Evolutionary conservation across 2,329 filamentous ascomycete species (phyloP).

Genomic region (Diaporthe ampelina): DNA sequence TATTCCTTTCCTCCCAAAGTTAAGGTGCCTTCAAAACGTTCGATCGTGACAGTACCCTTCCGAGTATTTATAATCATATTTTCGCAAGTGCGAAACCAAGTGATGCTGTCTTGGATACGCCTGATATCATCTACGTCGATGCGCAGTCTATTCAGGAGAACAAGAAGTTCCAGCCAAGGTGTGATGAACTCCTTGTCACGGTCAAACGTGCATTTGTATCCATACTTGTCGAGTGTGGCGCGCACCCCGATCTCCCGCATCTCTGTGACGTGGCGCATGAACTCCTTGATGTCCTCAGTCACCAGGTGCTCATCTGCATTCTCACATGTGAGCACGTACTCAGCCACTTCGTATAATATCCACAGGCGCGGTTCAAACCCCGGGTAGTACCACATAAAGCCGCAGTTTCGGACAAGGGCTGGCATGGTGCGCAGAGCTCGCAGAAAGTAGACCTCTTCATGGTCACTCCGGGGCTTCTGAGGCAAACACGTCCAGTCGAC

Average conservation of each 20-base stretch:
- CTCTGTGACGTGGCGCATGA: not conserved
- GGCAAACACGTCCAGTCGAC: not conserved
- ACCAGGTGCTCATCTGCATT: not conserved
- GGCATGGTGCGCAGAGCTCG: not conserved
- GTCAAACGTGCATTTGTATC: not conserved
- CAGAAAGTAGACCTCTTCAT: not conserved
- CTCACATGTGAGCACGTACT: not conserved
- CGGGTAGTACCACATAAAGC: slow-evolving; percentile 13
- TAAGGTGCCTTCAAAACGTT: not conserved
- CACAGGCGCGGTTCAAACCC: not conserved
- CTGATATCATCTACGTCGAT: not conserved
- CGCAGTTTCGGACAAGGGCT: slow-evolving; percentile 4
- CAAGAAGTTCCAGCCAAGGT: not conserved
- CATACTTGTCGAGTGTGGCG: not conserved
- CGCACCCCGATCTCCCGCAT: not conserved
- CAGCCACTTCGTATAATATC: slow-evolving; percentile 10
- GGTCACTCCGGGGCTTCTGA: not conserved
- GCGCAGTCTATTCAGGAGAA: not conserved
- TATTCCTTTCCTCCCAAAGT: not conserved
- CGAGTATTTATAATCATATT: not conserved
- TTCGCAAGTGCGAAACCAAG: not conserved
- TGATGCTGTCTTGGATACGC: not conserved
- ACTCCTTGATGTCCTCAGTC: slow-evolving; percentile 1
- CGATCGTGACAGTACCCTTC: not conserved
- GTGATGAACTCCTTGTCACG: slow-evolving; percentile 6